Evolutionary conservation across 1,139 yeast species (phyloP).

Genomic region (Yamadazyma blattariae): DNA sequence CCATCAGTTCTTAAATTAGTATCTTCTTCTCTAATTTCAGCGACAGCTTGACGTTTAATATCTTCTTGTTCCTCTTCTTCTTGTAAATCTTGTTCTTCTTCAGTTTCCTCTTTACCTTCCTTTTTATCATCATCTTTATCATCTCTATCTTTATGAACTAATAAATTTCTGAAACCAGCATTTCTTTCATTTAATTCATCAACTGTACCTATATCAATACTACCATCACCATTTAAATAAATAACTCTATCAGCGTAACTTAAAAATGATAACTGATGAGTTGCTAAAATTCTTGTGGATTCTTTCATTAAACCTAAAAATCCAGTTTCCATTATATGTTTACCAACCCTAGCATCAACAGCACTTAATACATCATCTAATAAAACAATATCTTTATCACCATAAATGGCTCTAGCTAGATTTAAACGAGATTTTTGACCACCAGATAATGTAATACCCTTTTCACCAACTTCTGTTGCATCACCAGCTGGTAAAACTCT

Average conservation of each 20-base stretch:
- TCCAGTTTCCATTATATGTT: slow-evolving; percentile 72
- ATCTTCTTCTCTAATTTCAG: slow-evolving; percentile 29
- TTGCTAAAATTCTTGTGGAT: slow-evolving; percentile 75
- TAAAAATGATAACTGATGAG: slow-evolving; percentile 76
- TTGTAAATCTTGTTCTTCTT: not conserved
- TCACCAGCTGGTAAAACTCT: slow-evolving; percentile 79
- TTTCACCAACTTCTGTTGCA: slow-evolving; percentile 83
- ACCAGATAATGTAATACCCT: slow-evolving; percentile 89
- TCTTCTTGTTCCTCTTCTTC: not conserved
- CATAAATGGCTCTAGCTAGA: slow-evolving; percentile 82
- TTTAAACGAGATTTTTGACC: slow-evolving; percentile 90
- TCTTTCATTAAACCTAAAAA: slow-evolving; percentile 53
- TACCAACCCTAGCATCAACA: slow-evolving; percentile 89
- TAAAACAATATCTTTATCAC: slow-evolving; percentile 58
- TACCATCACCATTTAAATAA: slow-evolving; percentile 67
- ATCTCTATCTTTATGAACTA: slow-evolving; percentile 43
- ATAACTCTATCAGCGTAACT: slow-evolving; percentile 67
- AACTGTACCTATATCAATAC: slow-evolving; percentile 57
- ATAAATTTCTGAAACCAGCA: slow-evolving; percentile 47
- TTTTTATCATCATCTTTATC: slow-evolving; percentile 5
- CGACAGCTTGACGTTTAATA: not conserved
- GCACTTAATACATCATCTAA: slow-evolving; percentile 89
- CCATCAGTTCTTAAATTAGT: slow-evolving; percentile 37
- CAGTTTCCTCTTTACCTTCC: slow-evolving; percentile 8
- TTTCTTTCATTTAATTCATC: slow-evolving; percentile 45